These are phyloP conservation scores for Fraxinus dipetala DNA, from an alignment of 305 asterid species.

Conservation along the genomic window DNA sequence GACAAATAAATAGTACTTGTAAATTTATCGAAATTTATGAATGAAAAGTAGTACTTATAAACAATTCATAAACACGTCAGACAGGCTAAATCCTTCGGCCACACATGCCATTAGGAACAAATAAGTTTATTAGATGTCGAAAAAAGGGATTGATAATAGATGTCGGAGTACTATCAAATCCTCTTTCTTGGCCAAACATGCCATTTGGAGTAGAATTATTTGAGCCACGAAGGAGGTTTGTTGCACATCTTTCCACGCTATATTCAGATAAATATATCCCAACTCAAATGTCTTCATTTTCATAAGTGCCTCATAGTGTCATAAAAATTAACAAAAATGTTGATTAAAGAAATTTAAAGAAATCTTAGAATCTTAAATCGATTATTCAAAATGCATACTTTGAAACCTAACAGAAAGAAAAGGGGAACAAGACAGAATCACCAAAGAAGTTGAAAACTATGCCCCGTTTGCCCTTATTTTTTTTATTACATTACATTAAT, in stretches of 20 bases:
- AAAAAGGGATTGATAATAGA: background rate
- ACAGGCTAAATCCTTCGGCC: too few species aligned
- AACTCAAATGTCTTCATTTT: background rate
- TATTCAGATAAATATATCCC: background rate
- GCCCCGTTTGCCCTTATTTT: too few species aligned
- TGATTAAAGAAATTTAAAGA: background rate
- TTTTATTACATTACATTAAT: too few species aligned
- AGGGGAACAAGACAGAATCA: background rate
- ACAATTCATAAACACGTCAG: too few species aligned
- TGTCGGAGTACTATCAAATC: background rate
- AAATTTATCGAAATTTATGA: background rate
- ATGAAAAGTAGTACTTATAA: too few species aligned
- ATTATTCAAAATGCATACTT: background rate
- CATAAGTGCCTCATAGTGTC: background rate
- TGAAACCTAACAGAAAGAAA: background rate
- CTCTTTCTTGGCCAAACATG: background rate
- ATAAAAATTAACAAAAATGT: background rate
- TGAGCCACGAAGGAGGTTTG: background rate
- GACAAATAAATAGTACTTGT: too few species aligned
- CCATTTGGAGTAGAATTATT: background rate
- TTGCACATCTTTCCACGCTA: background rate
- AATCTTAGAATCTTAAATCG: background rate
- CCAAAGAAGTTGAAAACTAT: background rate
- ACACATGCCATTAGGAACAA: too few species aligned
- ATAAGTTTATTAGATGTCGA: too few species aligned